Evolutionary conservation across 176 grass and related monocot species (phyloP), one percentile per base, ranked within the genome.

Genomic region (Eragrostis nindensis): DNA sequence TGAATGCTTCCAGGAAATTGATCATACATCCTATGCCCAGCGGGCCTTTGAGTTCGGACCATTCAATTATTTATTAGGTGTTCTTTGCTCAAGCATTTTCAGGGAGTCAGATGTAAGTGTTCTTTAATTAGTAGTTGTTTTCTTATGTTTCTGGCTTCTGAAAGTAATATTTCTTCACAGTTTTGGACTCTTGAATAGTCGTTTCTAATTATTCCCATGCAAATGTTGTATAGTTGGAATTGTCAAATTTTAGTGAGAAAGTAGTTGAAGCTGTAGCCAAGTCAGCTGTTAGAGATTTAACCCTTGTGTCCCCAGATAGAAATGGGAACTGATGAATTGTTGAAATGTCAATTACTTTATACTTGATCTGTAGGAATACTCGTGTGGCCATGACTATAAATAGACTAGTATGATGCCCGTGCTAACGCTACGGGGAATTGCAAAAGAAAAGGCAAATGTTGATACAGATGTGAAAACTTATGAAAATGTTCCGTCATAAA

Each of bases 101-200:
- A 94, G 52, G 52, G 92, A 94, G 62, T 92, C 92, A 80, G 95
- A 98, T 81, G 94, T 97, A 84, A 94, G 89, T 92, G 53, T 68
- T 87, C 43, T 61, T 30, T 19, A 15, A 82, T 26, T 50, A 72
- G n/a, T 63, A 56, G n/a, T 64, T 36, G 32, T 18, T 56, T 40
- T 36, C 25, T 24, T 54, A 26, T 69, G 10, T 77, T 76, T 57
- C 47, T 50, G n/a, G 7, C 40, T 77, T 63, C 18, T 44, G 71
- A 43, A 11, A 17, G 27, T 43, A 62, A 24, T 75, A 45, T 32
- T 82, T 13, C 71, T 59, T 49, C 60, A 30, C 29, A 42, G 29
- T 75, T n/a, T 61, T 76, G 36, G 10, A 59, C 19, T 24, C 13
- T 2, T 26, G 18, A 72, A 49, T 71, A 5, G 27, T 68, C 21